phyloP scores from a whole-genome alignment of 768 basidiomycete species.

The Boletus tylopilopsis region DNA sequence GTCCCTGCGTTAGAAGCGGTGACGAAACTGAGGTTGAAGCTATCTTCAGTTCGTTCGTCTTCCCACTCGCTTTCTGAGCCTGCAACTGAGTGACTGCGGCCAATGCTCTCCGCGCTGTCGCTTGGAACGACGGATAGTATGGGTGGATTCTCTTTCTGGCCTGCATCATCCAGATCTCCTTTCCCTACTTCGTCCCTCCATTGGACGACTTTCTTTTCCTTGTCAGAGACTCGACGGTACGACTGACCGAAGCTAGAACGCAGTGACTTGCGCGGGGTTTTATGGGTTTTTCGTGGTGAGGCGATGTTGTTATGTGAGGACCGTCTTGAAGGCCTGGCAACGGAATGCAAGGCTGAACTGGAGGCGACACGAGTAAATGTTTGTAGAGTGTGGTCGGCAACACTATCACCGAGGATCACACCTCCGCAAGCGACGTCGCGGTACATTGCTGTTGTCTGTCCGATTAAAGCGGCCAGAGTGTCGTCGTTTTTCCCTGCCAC shows the following conservation, averaged over 20 bases:
- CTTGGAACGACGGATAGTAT: slow-evolving; percentile 31
- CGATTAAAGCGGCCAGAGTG: slow-evolving; percentile 62
- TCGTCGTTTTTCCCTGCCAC: slow-evolving; percentile 68
- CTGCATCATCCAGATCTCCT: slow-evolving; percentile 70
- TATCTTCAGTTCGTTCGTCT: slow-evolving; percentile 83
- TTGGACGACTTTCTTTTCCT: slow-evolving; percentile 75
- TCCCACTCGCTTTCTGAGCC: slow-evolving; percentile 88
- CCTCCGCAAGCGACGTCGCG: slow-evolving; percentile 35
- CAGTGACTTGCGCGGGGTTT: slow-evolving; percentile 69
- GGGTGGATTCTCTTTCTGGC: slow-evolving; percentile 23
- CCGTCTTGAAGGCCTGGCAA: slow-evolving; percentile 39
- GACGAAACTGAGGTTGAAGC: slow-evolving; percentile 53
- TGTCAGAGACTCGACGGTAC: slow-evolving; percentile 62
- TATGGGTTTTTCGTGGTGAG: slow-evolving; percentile 49
- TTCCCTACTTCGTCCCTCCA: slow-evolving; percentile 88
- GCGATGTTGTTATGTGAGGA: slow-evolving; percentile 38
- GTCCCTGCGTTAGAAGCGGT: slow-evolving; percentile 22
- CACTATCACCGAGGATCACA: slow-evolving; percentile 40
- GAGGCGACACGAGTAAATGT: slow-evolving; percentile 44
- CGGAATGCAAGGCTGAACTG: slow-evolving; percentile 48
- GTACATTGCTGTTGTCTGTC: slow-evolving; percentile 65
- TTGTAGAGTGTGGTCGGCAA: slow-evolving; percentile 44
- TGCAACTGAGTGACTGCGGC: slow-evolving; percentile 42
- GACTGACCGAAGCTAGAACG: slow-evolving; percentile 62
- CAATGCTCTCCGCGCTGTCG: slow-evolving; percentile 34